Base-by-base conservation (phyloP, 2,329 filamentous ascomycete species). In the Neocatenulostroma microsporum region DNA sequence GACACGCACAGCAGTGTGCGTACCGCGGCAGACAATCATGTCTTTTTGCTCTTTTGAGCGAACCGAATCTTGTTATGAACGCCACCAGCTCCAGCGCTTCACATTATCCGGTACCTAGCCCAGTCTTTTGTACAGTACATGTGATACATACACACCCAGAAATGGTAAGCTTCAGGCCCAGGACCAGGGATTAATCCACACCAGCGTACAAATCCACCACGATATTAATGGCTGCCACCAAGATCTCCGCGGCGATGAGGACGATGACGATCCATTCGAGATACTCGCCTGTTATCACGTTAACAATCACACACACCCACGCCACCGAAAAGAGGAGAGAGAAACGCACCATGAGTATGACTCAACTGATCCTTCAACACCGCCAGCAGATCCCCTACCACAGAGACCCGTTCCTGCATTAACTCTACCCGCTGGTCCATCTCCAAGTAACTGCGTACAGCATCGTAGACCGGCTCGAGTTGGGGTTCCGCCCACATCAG, bases 401-500 rank as follows among this genome's bases (percentile, higher is more conserved):
- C 91, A 46, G 88, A 82, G 49, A 98, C 65, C 37, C 91, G 72
- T 60, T 96, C 89, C 9, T 86, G 96, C 55, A 98, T 66, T 25
- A 98, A 69, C 17, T 80, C 78, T 10, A 96, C 89, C 39, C 91
- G 73, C 68, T 96, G 91, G 62, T 96, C 91, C 84, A 98, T 96
- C 67, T 98, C 91, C 14, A 98, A 70, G 60, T 98, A 98, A 58
- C 82, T 91, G 39, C 91, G 74, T 28, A 96, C 91, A 37, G 91
- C 91, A 61, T 93, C 84, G 60, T 98, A 98, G 19, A 98, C 82
- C 4, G 91, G 91, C 56, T 98, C 91, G 5, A 98, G 73, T 62
- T 95, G 88, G 7, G 91, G 91, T 63, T 98, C 91, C 21, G 89
- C 84, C 91, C 91, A 98, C 73, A 98, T 96, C 27, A 98, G 73